These are phyloP conservation scores for Stentor roeselii DNA, from an alignment of 73 alveolate species.

Conservation along the genomic window DNA sequence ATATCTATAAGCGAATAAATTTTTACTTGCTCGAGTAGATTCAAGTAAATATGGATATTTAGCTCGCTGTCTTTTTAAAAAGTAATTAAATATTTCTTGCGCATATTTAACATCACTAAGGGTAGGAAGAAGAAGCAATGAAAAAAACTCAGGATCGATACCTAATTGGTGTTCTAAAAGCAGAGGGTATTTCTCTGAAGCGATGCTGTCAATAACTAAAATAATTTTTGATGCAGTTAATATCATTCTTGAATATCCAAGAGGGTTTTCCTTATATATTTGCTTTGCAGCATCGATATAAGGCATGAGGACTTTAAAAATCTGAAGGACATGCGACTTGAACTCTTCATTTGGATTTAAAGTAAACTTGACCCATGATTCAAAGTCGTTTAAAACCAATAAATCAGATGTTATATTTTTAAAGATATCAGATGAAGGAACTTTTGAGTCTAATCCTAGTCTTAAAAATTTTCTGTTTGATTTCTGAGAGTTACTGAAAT, in stretches of 20 bases:
- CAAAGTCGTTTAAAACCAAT: not conserved
- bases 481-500: no score
- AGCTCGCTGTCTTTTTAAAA: no score
- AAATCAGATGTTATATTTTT: no score
- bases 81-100: not conserved
- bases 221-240: not conserved
- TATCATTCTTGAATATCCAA: not conserved
- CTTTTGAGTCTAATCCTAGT: not conserved
- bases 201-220: not conserved
- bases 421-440: not conserved
- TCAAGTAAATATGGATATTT: no score
- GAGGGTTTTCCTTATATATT: not conserved
- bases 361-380: not conserved
- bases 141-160: not conserved
- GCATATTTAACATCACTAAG: not conserved
- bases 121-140: not conserved
- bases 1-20: no score
- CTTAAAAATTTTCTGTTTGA: not conserved
- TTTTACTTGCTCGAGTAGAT: no score
- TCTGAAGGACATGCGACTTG: not conserved
- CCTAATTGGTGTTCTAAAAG: not conserved
- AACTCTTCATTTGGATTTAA: not conserved
- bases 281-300: not conserved
- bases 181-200: not conserved
- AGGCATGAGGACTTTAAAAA: not conserved